Base-by-base conservation (phyloP, 1,284 basidiomycete species). In the Amylostereum areolatum region DNA sequence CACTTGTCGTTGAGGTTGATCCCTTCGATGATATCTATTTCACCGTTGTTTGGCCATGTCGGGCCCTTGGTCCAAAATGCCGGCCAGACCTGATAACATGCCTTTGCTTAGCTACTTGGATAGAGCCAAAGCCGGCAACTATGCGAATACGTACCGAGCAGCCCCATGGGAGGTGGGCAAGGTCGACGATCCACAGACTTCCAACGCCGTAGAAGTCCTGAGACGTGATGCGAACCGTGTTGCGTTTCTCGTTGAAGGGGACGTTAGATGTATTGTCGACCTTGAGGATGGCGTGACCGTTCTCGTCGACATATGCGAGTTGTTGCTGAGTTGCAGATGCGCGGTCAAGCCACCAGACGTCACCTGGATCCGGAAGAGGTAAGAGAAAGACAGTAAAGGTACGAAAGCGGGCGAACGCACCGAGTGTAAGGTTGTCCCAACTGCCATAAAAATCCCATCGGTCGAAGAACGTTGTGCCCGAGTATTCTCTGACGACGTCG, bases 381-480 rank as follows among this genome's bases (percentile, higher is more conserved):
- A 25, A 12, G 12, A 29, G 41, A 43, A 35, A 37, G 28, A 29
- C 34, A 10, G 31, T 25, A 49, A 31, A 43, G 30, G 30, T 40
- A 12, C 34, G 30, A 10, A 10, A 43, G 1, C 10, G 34, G 12
- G 25, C 63, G 59, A n/a, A 68, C 77, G 51, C 55, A 83, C 81
- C 80, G 63, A 75, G 74, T 1, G 82, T 84, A 39, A 81, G 72
- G 54, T 83, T 81, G 54, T 84, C 81, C 50, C 75, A 75, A 47
- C 63, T 69, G 1, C 76, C 77, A 56, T 75, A 81, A 59, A 75
- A 85, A 44, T 77, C 73, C 77, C 79, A 85, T 18, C 68, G 65
- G 53, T 79, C 69, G 60, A 85, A 84, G 64, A 85, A 86, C 6
- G 63, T 67, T 18, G 59, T 42, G 3, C 80, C 80, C 11, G 73